A percentile compares a stretch with the other conserved stretches of the same genome.
phyloP scores from a whole-genome alignment of 768 basidiomycete species.

The Podaxis sp. region DNA sequence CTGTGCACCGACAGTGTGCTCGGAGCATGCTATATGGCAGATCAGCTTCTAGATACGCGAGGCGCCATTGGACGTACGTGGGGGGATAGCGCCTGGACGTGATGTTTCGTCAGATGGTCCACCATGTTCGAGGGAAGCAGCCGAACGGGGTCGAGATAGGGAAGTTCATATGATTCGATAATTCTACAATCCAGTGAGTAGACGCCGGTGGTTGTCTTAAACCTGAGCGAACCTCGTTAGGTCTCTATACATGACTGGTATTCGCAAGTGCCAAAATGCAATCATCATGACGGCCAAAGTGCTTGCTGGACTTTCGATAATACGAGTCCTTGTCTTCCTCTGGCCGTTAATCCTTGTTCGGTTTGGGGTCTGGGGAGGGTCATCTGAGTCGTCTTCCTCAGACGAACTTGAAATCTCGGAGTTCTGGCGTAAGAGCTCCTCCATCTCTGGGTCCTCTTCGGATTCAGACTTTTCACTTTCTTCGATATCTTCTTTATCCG shows the following conservation, averaged over 20 bases:
- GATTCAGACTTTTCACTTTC: constrained; percentile 1
- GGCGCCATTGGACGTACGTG: constrained; percentile 26
- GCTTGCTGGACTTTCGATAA: constrained; percentile 36
- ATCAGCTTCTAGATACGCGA: constrained; percentile 2
- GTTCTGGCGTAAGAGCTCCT: constrained; percentile 15
- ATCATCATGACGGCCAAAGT: constrained; percentile 68
- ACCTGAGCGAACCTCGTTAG: constrained; percentile 53
- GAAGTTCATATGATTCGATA: constrained; percentile 72
- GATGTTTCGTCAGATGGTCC: constrained; percentile 70
- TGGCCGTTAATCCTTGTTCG: constrained; percentile 20
- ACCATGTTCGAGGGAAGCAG: constrained; percentile 58
- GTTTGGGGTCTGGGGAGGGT: constrained; percentile 15
- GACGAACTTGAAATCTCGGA: constrained; percentile 14
- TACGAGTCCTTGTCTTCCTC: constrained; percentile 20
- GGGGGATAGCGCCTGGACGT: constrained; percentile 63
- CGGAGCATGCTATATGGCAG: constrained; percentile 56
- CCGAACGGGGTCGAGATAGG: constrained; percentile 72
- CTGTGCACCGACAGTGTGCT: constrained; percentile 50
- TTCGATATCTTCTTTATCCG: constrained; percentile 12
- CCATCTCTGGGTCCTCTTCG: constrained; percentile 15
- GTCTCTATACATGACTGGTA: constrained; percentile 75
- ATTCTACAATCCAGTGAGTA: constrained; percentile 37
- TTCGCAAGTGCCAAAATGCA: constrained; percentile 74
- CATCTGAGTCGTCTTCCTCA: constrained; percentile 16
- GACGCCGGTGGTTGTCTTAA: background rate